Conservation (phyloP, 805 yeast species). For the Metschnikowia lunata region DNA sequence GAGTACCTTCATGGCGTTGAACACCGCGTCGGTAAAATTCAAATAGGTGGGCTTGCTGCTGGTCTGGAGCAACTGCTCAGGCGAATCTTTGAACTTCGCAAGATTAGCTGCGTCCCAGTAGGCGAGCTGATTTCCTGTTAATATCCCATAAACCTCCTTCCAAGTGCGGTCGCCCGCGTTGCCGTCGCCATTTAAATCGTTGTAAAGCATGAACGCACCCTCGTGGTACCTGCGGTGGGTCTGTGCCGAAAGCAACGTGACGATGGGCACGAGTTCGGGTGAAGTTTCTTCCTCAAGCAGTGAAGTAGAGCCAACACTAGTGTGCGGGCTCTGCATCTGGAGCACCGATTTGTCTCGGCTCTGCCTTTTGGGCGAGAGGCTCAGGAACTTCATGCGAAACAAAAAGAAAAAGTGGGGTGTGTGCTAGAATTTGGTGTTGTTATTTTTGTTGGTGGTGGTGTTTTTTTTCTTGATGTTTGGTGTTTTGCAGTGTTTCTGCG, state of each 20-base stretch:
- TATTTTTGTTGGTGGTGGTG: no score
- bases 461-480: no score
- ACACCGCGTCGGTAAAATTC: constrained; percentile 85
- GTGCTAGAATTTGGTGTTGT: no score
- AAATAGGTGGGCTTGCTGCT: constrained; percentile 78
- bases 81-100: constrained; percentile 49
- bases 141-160: constrained; percentile 89
- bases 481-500: no score
- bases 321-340: neutral
- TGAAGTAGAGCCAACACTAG: no score
- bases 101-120: constrained; percentile 81
- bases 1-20: constrained; percentile 63
- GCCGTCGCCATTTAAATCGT: constrained; percentile 78
- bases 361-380: constrained; percentile 10
- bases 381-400: constrained; percentile 2
- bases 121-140: constrained; percentile 87
- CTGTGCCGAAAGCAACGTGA: constrained; percentile 70
- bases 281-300: constrained; percentile 25
- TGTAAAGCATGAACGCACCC: constrained; percentile 69
- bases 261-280: constrained; percentile 62
- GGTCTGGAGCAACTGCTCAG: constrained; percentile 51
- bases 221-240: constrained; percentile 70
- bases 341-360: neutral
- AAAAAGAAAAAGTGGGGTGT: no score
- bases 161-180: constrained; percentile 78